Base-by-base conservation (phyloP, 495 filamentous ascomycete genomes). In the Trichocladium antarcticum region DNA sequence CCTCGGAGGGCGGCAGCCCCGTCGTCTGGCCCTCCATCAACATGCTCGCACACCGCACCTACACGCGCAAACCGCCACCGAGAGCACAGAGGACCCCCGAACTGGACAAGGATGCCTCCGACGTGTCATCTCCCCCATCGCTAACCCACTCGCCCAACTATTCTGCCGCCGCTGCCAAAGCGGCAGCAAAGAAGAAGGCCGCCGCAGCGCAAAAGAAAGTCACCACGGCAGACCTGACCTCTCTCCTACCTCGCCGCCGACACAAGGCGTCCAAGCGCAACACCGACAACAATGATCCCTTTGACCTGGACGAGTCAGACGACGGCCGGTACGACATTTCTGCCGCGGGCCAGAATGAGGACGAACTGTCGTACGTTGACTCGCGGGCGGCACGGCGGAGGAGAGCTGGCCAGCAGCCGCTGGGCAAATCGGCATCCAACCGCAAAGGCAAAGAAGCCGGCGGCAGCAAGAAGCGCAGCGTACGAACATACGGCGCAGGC, bases 101-200 rank as follows among this genome's bases (percentile, higher is more conserved):
- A 24, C 31, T 43, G 0, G 53, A 57, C 38, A 62, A 69, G 31
- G 53, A 58, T 44, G 31, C 55, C 32, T 74, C 71, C 7, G 63
- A 69, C 28, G 55, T 72, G 12, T 75, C 72, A 1, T 75, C 72
- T 11, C 72, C 71, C 0, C 72, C 72, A 3, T 75, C 72, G 3
- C 64, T 75, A 0, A 75, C 72, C 9, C 70, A 75, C 50, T 75
- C 72, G 2, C 72, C 72, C 3, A 72, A 74, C 45, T 72, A 68
- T 49, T 5, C 46, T 6, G 40, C 59, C 37, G 20, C 45, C 3
- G n/a, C 56, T 4, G 15, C 38, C 15, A 60, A 54, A 32, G 32
- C 53, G 1, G 32, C 49, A 4, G 28, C 59, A 45, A 51, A 54
- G 54, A 47, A 57, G 53, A 48, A 62, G 51, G 43, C 65, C 32